Evolutionary conservation across 164 flowering plant species (phyloP).

Genomic region (Macadamia integrifolia): DNA sequence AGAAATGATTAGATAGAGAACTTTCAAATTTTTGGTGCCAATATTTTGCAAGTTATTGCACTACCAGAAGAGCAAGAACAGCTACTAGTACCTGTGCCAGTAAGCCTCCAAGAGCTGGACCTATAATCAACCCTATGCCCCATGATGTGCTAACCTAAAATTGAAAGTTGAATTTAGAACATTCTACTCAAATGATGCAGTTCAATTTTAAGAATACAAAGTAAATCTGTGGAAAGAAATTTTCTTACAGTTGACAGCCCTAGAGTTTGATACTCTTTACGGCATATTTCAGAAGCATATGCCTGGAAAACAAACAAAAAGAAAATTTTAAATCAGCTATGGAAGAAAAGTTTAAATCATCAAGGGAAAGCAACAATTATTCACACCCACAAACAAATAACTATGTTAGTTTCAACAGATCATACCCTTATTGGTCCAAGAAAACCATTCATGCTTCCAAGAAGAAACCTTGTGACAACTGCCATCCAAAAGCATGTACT

Average conservation of each 20-base stretch:
- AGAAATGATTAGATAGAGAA: too few species aligned
- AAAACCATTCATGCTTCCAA: conserved; percentile 50
- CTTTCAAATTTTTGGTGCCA: too few species aligned
- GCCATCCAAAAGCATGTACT: conserved; percentile 80
- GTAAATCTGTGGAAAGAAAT: neutral
- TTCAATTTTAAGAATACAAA: neutral
- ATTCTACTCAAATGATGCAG: neutral
- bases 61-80: neutral
- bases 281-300: conserved; percentile 60
- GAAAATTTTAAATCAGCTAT: neutral
- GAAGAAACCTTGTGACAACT: conserved; percentile 56
- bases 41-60: too few species aligned
- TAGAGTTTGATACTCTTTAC: conserved; percentile 58
- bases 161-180: neutral
- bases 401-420: neutral
- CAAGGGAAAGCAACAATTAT: neutral
- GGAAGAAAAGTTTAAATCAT: too few species aligned
- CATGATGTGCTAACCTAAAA: conserved; percentile 50
- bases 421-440: conserved; percentile 62
- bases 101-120: conserved; percentile 60
- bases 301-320: conserved; percentile 36
- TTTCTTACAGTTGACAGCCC: conserved; percentile 59
- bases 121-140: conserved; percentile 52
- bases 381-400: too few species aligned
- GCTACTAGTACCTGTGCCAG: conserved; percentile 42